Conservation (phyloP, 2,329 filamentous ascomycete genomes). For the Beauveria sp. region DNA sequence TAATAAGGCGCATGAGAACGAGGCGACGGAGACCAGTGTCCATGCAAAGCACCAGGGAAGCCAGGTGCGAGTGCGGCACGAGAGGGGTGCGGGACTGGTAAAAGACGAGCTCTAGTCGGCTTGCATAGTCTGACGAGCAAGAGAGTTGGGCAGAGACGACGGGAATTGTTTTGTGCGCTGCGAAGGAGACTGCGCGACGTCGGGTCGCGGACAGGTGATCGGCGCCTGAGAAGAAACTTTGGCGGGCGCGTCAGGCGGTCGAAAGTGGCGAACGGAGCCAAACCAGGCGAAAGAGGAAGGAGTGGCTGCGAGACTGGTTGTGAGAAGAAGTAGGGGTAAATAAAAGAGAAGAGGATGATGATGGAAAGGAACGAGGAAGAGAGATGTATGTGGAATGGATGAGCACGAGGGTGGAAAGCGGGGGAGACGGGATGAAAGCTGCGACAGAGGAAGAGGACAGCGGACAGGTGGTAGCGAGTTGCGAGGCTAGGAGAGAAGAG, state of each 20-base stretch:
- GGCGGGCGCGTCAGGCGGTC: background rate
- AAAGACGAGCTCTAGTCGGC: slow-evolving; percentile 1
- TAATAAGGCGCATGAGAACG: slow-evolving; percentile 1
- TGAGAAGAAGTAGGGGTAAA: slow-evolving; percentile 11
- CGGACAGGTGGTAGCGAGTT: background rate
- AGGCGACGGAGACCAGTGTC: background rate
- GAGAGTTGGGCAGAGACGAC: background rate
- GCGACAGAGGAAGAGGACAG: slow-evolving; percentile 12
- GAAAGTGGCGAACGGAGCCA: background rate
- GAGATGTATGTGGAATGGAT: slow-evolving; percentile 5
- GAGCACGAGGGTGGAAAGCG: slow-evolving; percentile 13
- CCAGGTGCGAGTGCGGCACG: background rate
- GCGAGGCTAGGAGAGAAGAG: background rate
- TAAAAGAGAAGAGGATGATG: slow-evolving; percentile 12
- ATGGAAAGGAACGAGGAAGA: slow-evolving; percentile 2
- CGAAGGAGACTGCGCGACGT: slow-evolving; percentile 1
- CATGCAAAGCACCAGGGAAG: background rate
- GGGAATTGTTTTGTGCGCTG: slow-evolving; percentile 2
- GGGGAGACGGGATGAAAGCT: slow-evolving; percentile 17
- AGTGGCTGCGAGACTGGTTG: slow-evolving; percentile 4
- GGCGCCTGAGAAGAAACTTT: background rate
- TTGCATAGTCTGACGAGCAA: slow-evolving; percentile 2
- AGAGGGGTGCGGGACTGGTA: background rate
- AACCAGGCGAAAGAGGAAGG: slow-evolving; percentile 2
- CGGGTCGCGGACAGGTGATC: background rate